A percentile compares a stretch with the other conserved stretches of the same genome.
phyloP scores from a whole-genome alignment of 495 filamentous ascomycete genomes.

The Bombardia bombarda region DNA sequence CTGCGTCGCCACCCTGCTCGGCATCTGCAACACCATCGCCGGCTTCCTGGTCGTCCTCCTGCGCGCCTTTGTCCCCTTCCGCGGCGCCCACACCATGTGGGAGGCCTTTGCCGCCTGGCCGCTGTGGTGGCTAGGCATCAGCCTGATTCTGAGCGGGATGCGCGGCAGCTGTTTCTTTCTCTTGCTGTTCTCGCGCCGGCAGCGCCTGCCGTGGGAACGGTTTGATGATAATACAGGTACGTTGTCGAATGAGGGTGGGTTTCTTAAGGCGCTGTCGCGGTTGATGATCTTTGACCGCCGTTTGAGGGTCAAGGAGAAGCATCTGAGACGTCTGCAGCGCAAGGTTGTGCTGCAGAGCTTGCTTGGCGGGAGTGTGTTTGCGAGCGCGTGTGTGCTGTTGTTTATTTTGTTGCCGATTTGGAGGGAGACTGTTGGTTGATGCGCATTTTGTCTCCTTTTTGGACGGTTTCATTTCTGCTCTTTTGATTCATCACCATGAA shows the following conservation, averaged over 20 bases:
- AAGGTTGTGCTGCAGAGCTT: conserved; percentile 36
- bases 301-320: conserved; percentile 31
- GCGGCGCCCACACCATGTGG: conserved; percentile 26
- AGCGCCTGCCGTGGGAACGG: conserved; percentile 33
- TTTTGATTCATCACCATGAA: too few species aligned
- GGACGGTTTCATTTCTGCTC: too few species aligned
- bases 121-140: conserved; percentile 32
- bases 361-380: conserved; percentile 26
- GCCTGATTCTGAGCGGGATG: conserved; percentile 27
- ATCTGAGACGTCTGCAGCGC: conserved; percentile 28
- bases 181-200: conserved; percentile 30
- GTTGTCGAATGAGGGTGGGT: conserved; percentile 1
- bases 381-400: conserved; percentile 22
- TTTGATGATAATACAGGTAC: conserved; percentile 22
- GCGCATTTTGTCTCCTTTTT: not conserved
- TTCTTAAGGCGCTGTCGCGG: conserved; percentile 19
- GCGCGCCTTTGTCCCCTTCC: conserved; percentile 23
- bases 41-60: conserved; percentile 27
- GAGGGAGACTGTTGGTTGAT: conserved; percentile 20
- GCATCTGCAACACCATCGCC: conserved; percentile 20
- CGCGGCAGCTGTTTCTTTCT: conserved; percentile 35
- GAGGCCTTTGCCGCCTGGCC: conserved; percentile 30
- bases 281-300: conserved; percentile 38
- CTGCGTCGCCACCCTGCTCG: conserved; percentile 31
- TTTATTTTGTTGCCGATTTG: conserved; percentile 34